Evolutionary conservation across 768 basidiomycete genomes (phyloP).

Genomic region (Podaxis sp.): DNA sequence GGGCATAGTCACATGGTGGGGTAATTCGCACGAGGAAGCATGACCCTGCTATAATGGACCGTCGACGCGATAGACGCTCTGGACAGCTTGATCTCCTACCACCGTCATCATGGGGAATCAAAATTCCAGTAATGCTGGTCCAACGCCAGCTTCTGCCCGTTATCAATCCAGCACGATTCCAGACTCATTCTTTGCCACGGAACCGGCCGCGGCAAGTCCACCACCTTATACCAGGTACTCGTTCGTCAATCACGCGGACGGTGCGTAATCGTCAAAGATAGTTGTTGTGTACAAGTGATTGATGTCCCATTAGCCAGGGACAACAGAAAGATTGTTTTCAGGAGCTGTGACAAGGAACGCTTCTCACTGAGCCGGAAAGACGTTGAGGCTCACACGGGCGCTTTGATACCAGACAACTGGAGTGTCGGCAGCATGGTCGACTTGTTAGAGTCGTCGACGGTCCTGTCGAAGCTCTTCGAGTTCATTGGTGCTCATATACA

Average conservation of each 20-base stretch:
- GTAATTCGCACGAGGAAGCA: not conserved
- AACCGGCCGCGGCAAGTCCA: not conserved
- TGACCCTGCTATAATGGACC: not conserved
- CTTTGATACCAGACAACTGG: slow-evolving; percentile 18
- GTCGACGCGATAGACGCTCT: not conserved
- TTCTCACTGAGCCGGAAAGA: slow-evolving; percentile 17
- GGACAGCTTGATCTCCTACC: not conserved
- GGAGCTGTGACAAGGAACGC: slow-evolving; percentile 3
- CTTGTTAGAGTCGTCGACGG: slow-evolving; percentile 15
- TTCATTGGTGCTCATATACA: slow-evolving; percentile 18
- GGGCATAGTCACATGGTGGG: not conserved
- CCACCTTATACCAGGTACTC: not conserved
- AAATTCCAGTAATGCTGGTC: not conserved
- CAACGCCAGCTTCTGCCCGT: not conserved
- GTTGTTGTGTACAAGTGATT: not conserved
- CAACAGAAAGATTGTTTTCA: not conserved
- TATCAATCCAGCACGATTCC: not conserved
- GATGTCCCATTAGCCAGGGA: not conserved
- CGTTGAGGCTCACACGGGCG: slow-evolving; percentile 18
- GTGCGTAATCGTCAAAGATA: not conserved
- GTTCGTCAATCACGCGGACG: not conserved
- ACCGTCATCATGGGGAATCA: not conserved
- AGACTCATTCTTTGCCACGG: not conserved
- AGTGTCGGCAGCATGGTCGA: slow-evolving; percentile 9
- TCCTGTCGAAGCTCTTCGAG: slow-evolving; percentile 20